phyloP scores from a whole-genome alignment of 768 basidiomycete species.

The Kwoniella sp. region DNA sequence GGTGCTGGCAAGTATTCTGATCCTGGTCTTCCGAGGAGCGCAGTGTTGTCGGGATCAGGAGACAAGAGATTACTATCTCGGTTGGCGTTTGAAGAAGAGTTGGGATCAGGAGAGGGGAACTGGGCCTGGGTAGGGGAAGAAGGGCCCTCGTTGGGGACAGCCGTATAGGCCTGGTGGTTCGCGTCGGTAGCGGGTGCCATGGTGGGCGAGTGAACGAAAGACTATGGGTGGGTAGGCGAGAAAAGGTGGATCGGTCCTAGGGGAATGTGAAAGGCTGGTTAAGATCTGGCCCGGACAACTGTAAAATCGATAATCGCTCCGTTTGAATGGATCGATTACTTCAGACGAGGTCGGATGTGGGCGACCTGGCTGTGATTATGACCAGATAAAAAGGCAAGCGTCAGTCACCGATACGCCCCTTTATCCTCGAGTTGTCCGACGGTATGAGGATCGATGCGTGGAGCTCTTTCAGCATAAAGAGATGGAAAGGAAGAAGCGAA shows the following conservation, averaged over 20 bases:
- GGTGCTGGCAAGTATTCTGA: slow-evolving; percentile 42
- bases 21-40: slow-evolving; percentile 24
- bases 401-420: background rate
- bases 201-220: slow-evolving; percentile 7
- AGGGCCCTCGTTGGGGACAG: slow-evolving; percentile 10
- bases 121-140: slow-evolving; percentile 9
- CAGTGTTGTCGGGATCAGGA: slow-evolving; percentile 26
- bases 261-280: background rate
- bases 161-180: slow-evolving; percentile 14
- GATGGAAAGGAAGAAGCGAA: background rate
- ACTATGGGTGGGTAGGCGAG: background rate
- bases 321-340: slow-evolving; percentile 1
- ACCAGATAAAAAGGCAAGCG: too few relatives aligned
- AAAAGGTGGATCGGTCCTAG: background rate
- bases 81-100: slow-evolving; percentile 19
- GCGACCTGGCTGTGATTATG: background rate
- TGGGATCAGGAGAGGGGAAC: slow-evolving; percentile 20
- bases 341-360: background rate
- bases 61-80: slow-evolving; percentile 18
- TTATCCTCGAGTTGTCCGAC: background rate
- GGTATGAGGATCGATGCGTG: background rate
- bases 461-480: too few relatives aligned
- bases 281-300: slow-evolving; percentile 4
- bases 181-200: slow-evolving; percentile 14
- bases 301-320: slow-evolving; percentile 10